Conservation (phyloP, 177 flowering plant species). For the Vitis hybrid region DNA sequence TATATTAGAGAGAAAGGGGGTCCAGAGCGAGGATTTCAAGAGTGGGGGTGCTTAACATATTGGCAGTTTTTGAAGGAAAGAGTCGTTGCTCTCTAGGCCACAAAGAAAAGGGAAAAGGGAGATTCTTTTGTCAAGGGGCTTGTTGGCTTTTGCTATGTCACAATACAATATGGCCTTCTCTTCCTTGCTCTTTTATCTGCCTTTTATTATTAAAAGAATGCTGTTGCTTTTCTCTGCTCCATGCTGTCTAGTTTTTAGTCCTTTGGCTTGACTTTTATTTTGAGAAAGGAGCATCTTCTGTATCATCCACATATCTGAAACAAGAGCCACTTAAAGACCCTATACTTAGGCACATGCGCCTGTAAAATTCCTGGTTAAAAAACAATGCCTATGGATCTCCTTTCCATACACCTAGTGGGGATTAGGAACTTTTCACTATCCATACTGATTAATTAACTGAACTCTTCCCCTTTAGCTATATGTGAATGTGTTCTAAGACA, state of each 20-base stretch:
- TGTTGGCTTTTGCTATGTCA: conserved; percentile 29
- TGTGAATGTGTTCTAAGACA: too few relatives aligned
- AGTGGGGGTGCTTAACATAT: conserved; percentile 12
- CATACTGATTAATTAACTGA: too few relatives aligned
- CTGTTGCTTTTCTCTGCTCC: conserved; percentile 3
- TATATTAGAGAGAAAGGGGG: neutral
- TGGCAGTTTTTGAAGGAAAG: conserved; percentile 26
- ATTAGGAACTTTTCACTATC: too few relatives aligned
- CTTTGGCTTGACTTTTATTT: conserved; percentile 11
- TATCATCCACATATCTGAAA: neutral
- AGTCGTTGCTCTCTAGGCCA: conserved; percentile 44
- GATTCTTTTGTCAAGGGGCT: conserved; percentile 29
- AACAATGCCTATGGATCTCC: neutral
- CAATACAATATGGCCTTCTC: conserved; percentile 4
- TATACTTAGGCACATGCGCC: neutral
- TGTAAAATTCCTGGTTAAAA: neutral
- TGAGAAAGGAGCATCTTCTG: conserved; percentile 1
- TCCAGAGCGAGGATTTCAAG: conserved; percentile 28
- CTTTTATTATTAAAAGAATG: neutral
- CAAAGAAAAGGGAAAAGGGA: conserved; percentile 8
- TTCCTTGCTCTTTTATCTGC: neutral
- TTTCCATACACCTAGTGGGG: too few relatives aligned
- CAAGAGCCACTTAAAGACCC: neutral
- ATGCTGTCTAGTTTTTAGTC: neutral
- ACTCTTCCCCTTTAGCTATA: too few relatives aligned